Percentiles rank a stretch among this genome's conserved stretches.
phyloP scores from a whole-genome alignment of 345 rosid species.

The Eucalyptus marginata region DNA sequence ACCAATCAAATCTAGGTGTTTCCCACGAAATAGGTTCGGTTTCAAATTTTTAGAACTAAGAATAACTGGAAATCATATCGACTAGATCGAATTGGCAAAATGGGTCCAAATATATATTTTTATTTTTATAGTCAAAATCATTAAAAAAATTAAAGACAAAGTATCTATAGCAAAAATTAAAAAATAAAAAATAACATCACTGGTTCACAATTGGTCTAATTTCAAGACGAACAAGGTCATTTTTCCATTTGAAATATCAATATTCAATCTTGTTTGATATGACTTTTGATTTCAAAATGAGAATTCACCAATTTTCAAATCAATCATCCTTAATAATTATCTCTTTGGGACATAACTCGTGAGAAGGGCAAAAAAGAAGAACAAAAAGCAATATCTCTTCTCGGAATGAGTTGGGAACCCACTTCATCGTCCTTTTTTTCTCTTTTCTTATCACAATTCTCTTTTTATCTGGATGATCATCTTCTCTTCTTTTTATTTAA shows the following conservation, averaged over 20 bases:
- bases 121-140: too few relatives aligned
- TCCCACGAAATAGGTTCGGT: too few relatives aligned
- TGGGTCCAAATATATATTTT: background rate
- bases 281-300: too few relatives aligned
- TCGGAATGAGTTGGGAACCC: background rate
- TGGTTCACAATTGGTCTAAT: background rate
- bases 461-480: background rate
- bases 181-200: too few relatives aligned
- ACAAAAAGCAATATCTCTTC: background rate
- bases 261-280: too few relatives aligned
- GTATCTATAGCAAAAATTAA: background rate
- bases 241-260: too few relatives aligned
- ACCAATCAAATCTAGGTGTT: background rate
- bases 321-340: background rate
- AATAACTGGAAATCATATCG: background rate
- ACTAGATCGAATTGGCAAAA: too few relatives aligned
- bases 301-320: accelerated
- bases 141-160: too few relatives aligned
- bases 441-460: background rate
- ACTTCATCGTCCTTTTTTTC: background rate
- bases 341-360: background rate
- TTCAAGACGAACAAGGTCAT: accelerated
- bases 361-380: background rate
- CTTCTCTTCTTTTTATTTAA: background rate
- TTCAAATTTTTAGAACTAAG: too few relatives aligned